phyloP scores from a whole-genome alignment of 2,329 filamentous ascomycete genomes.

The Aspergillus ruber region DNA sequence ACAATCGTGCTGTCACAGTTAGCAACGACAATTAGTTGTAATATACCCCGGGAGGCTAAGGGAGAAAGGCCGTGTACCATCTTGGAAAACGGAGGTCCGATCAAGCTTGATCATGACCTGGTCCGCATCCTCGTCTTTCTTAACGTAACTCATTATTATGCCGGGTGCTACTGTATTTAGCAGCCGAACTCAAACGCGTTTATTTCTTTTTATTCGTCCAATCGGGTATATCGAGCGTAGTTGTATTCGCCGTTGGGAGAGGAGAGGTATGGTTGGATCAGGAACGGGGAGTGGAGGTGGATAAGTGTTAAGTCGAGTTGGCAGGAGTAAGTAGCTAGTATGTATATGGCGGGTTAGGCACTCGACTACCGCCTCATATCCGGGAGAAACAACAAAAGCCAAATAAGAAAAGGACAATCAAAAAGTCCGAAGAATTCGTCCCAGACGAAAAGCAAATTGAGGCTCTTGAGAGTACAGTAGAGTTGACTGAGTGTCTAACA shows the following conservation, averaged over 20 bases:
- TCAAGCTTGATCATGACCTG: slow-evolving; percentile 93
- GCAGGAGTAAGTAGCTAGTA: slow-evolving; percentile 1
- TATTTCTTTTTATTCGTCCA: slow-evolving; percentile 10
- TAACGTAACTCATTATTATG: slow-evolving; percentile 82
- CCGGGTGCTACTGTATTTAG: slow-evolving; percentile 23
- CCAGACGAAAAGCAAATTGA: slow-evolving; percentile 7
- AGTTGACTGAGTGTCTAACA: slow-evolving; percentile 4
- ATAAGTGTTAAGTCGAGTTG: not conserved
- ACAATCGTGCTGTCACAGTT: slow-evolving; percentile 68
- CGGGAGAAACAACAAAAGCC: slow-evolving; percentile 4
- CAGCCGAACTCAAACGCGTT: slow-evolving; percentile 17
- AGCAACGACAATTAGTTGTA: slow-evolving; percentile 7
- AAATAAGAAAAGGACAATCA: not conserved
- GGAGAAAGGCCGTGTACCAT: slow-evolving; percentile 58
- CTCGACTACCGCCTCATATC: slow-evolving; percentile 27
- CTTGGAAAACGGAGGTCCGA: slow-evolving; percentile 95
- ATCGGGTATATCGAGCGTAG: not conserved
- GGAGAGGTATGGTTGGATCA: not conserved
- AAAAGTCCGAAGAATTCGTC: not conserved
- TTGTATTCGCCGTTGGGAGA: not conserved
- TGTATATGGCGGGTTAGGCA: slow-evolving; percentile 15
- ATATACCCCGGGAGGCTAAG: slow-evolving; percentile 12
- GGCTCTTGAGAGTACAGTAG: slow-evolving; percentile 1
- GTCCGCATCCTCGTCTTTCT: slow-evolving; percentile 98
- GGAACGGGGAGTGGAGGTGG: not conserved